Base-by-base conservation (phyloP, 1,139 yeast species). In the Groenewaldozyma auringiensis region DNA sequence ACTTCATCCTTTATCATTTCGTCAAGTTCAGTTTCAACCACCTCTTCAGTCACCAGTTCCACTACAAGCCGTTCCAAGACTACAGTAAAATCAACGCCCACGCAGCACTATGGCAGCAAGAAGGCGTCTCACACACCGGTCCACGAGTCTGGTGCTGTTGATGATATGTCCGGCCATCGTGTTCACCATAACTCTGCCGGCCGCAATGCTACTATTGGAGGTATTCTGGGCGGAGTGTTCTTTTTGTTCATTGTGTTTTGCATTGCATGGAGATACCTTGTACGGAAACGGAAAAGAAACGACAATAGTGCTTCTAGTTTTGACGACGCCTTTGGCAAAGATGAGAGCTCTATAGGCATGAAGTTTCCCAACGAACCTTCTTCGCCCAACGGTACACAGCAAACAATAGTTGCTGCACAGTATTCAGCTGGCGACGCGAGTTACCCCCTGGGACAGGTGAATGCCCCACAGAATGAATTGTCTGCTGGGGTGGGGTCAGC, bases 141-240 rank as follows among this genome's bases (percentile, higher is more conserved):
- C n/a, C n/a, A n/a, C 29, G 29, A 6, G 29, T 11, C 29, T 11
- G 29, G 11, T 11, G 29, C 11, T 25, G 11, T 8, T 11, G 29
- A 25, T 25, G 29, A 25, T 25, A 25, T 25, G 29, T 6, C 29
- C 29, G 29, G 29, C 29, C 29, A 25, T 11, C 6, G 11, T 16
- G 13, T 21, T 16, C 39, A 36, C n/a, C 21, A 36, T 8, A 14
- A 40, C 11, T 40, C 42, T n/a, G 34, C 14, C 11, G 44, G 27
- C 9, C 35, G 49, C 11, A 37, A 40, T 21, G 49, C 47, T 11
- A 47, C 47, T 9, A 50, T 51, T 14, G 54, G 55, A 16, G 52
- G 48, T 6, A 45, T 50, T 14, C 39, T 51, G 9, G 55, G 55
- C 3, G 54, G 53, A 1, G 41, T 43, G 11, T 41, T 50, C 27